Evolutionary conservation across 768 basidiomycete genomes (phyloP).

Genomic region (Tricholoma matsutake): DNA sequence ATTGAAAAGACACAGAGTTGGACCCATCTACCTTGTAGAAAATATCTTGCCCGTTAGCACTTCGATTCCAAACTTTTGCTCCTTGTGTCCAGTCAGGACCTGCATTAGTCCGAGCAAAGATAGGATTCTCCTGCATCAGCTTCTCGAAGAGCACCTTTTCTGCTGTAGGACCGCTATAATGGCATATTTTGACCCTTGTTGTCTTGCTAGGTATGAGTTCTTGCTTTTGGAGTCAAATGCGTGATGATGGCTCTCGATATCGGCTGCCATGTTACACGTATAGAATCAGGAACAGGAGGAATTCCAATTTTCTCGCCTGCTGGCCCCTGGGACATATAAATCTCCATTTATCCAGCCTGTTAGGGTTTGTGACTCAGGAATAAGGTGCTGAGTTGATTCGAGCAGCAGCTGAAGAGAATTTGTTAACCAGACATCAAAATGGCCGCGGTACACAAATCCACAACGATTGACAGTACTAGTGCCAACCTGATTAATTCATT

Average conservation of each 20-base stretch:
- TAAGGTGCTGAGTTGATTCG: background rate
- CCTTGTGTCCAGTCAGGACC: background rate
- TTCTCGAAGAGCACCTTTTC: conserved; percentile 21
- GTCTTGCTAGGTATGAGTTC: background rate
- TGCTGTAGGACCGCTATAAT: conserved; percentile 4
- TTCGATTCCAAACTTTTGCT: background rate
- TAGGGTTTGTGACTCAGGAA: background rate
- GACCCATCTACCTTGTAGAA: conserved; percentile 1
- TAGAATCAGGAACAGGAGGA: conserved; percentile 3
- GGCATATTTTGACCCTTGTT: conserved; percentile 23
- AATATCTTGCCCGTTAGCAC: background rate
- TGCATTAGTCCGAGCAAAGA: background rate
- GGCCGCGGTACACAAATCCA: conserved; percentile 15
- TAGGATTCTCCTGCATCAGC: conserved; percentile 14
- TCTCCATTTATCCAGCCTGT: conserved; percentile 10
- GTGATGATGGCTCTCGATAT: conserved; percentile 2
- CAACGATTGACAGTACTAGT: conserved; percentile 20
- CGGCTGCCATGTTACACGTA: background rate
- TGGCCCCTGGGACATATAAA: conserved; percentile 3
- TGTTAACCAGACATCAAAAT: conserved; percentile 18
- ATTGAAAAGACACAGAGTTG: background rate
- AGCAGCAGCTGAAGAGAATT: conserved; percentile 10
- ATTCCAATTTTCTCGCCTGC: conserved; percentile 3
- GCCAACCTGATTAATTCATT: conserved; percentile 24
- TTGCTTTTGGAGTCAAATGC: background rate